A percentile compares a stretch with the other conserved stretches of the same genome.
These are phyloP conservation scores for Rhododendron williamsianum DNA, from an alignment of 148 eudicot genomes.

Conservation along the genomic window DNA sequence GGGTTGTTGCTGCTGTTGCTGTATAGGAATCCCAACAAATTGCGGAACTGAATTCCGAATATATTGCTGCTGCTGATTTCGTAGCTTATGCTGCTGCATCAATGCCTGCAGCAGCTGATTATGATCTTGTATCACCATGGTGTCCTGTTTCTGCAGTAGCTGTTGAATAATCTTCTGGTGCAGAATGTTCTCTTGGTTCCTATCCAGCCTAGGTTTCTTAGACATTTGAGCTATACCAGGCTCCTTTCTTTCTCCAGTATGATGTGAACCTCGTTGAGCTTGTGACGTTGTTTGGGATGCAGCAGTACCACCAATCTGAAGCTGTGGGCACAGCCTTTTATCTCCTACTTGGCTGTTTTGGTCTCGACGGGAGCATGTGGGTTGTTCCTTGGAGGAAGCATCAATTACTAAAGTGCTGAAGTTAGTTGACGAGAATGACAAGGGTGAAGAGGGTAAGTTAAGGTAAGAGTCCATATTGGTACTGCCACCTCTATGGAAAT, in stretches of 20 bases:
- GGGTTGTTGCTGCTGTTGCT: conserved; percentile 16
- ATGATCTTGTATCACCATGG: conserved; percentile 15
- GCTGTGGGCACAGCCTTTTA: conserved; percentile 13
- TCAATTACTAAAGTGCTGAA: conserved; percentile 14
- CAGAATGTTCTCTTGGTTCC: conserved; percentile 13
- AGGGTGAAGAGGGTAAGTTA: conserved; percentile 21
- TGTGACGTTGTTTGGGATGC: conserved; percentile 14
- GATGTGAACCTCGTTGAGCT: conserved; percentile 16
- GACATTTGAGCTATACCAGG: conserved; percentile 11
- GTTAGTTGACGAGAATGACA: conserved; percentile 25
- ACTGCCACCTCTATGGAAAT: conserved; percentile 11
- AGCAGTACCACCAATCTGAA: conserved; percentile 3
- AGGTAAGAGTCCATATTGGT: conserved; percentile 15
- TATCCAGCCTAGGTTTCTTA: conserved; percentile 28
- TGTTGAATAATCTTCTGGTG: conserved; percentile 15
- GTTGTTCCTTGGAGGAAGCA: conserved; percentile 19
- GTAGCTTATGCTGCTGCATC: conserved; percentile 14
- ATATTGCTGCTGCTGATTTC: conserved; percentile 14
- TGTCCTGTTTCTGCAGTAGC: conserved; percentile 14
- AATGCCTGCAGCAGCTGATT: conserved; percentile 12
- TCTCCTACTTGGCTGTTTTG: conserved; percentile 9
- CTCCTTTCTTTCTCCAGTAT: conserved; percentile 14
- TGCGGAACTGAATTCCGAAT: conserved; percentile 5
- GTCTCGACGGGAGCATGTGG: conserved; percentile 1
- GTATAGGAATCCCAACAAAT: conserved; percentile 13